phyloP scores from a whole-genome alignment of 805 yeast species.

The Schizosaccharomyces japonicus region DNA sequence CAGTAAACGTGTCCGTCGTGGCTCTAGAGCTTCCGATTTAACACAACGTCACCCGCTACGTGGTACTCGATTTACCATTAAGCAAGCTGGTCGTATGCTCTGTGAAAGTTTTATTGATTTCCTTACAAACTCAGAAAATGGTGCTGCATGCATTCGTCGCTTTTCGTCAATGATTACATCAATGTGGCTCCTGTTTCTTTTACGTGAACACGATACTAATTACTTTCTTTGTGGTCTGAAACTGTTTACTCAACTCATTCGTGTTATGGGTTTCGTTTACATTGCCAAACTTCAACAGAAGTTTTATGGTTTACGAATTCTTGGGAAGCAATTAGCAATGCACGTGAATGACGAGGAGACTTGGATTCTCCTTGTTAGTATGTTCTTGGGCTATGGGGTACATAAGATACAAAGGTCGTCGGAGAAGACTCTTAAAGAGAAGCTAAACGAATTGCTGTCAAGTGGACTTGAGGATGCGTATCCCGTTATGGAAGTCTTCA shows the following conservation, averaged over 20 bases:
- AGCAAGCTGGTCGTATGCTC: not conserved
- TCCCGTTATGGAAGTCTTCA: not conserved
- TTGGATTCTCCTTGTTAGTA: not conserved
- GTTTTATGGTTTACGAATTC: conserved; percentile 5
- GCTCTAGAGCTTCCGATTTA: not conserved
- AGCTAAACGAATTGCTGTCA: not conserved
- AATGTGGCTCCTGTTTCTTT: conserved; percentile 31
- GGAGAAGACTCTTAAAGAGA: not conserved
- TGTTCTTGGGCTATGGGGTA: not conserved
- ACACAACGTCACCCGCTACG: not conserved
- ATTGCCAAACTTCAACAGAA: conserved; percentile 22
- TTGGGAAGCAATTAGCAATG: not conserved
- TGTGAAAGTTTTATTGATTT: conserved; percentile 15
- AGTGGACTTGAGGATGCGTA: not conserved
- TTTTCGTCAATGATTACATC: conserved; percentile 7
- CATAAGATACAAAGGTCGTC: not conserved
- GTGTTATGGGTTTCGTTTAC: conserved; percentile 23
- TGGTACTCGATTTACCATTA: not conserved
- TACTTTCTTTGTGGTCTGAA: conserved; percentile 18
- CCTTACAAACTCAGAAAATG: conserved; percentile 20
- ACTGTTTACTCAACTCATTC: conserved; percentile 29
- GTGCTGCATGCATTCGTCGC: conserved; percentile 18
- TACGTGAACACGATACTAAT: conserved; percentile 21
- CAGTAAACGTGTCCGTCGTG: conserved; percentile 1
- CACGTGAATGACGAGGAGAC: not conserved